Base-by-base conservation (phyloP, 176 grass and related monocot species). In the Elaeis guineensis region DNA sequence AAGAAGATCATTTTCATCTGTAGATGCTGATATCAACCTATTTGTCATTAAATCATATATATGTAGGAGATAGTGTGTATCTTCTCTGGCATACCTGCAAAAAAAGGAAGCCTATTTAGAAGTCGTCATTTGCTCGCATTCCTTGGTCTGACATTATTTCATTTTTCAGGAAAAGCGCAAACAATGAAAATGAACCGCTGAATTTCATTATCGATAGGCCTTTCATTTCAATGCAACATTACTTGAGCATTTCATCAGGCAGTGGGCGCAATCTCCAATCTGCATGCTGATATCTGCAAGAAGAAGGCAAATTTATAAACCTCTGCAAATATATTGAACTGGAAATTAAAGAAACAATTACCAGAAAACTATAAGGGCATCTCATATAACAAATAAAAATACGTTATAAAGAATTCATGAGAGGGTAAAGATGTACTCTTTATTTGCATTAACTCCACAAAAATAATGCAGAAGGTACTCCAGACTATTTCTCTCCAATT, bases 11-110 rank as follows among this genome's bases (percentile, higher is more conserved):
- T 69, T 85, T 78, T 69, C 87, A 76, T 52, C 17, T 23, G 81
- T 72, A 0, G 87, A 98, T 58, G 72, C 65, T 19, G 30, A 80
- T 64, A 74, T 69, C 69, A 98, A 71, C 73, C 62, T 87, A 26
- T 61, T 52, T 83, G 66, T 92, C 93, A 98, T 98, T 64, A 89
- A 58, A 70, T 98, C 93, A 80, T 83, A 89, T 83, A 98, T 83
- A 69, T 92, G 83, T 11, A 92, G 69, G 44, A 98, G 79, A 69
- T 86, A 92, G 74, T 98, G 93, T 61, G 93, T 92, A 75, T 98
- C 93, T 92, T 98, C 93, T 86, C 93, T 98, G 35, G 81, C 93
- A 72, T 98, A 97, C 78, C 92, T 97, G 66, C 49, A 63, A 58
- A 72, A 72, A 51, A 52, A n/a, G 2, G 35, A 44, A 44, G 35